Percentiles rank a stretch among this genome's conserved stretches.
phyloP scores from a whole-genome alignment of 2,329 filamentous ascomycete genomes.

The Didymella segeticola region DNA sequence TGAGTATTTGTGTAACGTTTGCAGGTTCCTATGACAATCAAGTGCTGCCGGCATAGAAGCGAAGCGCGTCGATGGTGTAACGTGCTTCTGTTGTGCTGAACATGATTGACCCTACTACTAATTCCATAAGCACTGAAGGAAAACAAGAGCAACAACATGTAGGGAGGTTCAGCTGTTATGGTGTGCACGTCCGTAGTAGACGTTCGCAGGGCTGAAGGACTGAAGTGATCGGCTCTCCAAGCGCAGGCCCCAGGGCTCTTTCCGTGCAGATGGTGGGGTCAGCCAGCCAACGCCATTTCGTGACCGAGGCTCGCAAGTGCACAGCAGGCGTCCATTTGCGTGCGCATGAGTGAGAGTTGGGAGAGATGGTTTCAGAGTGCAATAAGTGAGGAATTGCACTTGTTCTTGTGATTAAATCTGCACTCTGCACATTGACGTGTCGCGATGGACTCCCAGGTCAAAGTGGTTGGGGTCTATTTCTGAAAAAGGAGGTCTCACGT shows the following conservation, averaged over 20 bases:
- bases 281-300: not conserved
- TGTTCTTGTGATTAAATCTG: too few relatives aligned
- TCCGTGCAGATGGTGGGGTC: not conserved
- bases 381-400: too few relatives aligned
- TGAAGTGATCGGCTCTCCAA: slow-evolving; percentile 6
- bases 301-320: slow-evolving; percentile 1
- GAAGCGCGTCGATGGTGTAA: not conserved
- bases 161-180: not conserved
- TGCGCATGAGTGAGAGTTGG: not conserved
- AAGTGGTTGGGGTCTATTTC: slow-evolving; percentile 6
- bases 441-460: not conserved
- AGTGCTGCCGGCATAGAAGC: slow-evolving; percentile 1
- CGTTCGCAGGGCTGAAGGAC: not conserved
- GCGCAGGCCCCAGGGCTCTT: slow-evolving; percentile 4
- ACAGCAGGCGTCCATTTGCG: not conserved
- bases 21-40: not conserved
- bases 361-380: not conserved
- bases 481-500: not conserved
- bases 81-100: not conserved
- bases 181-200: not conserved
- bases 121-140: too few relatives aligned
- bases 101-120: too few relatives aligned
- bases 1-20: not conserved
- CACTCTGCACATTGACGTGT: not conserved
- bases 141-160: too few relatives aligned